Evolutionary conservation across 257 asterid genomes (phyloP).

Genomic region (Solanum verrucosum): DNA sequence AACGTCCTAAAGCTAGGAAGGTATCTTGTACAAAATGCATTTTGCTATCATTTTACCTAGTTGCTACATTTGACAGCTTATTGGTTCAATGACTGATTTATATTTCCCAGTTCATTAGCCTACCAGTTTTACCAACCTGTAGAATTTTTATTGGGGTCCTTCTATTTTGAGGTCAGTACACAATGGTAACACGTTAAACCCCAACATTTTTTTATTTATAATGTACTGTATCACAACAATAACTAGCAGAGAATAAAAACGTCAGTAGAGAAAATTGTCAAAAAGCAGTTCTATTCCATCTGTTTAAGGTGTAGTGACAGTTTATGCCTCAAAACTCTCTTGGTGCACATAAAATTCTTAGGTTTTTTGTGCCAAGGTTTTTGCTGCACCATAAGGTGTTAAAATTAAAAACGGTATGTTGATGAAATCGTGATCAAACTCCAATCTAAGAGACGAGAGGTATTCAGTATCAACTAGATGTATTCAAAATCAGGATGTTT

Average conservation of each 20-base stretch:
- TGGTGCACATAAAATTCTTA: not conserved
- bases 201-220: not conserved
- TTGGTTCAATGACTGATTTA: not conserved
- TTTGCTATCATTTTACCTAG: not conserved
- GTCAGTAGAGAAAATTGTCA: not conserved
- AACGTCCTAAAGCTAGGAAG: conserved; percentile 65
- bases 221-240: not conserved
- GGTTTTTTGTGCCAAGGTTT: not conserved
- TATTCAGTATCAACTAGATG: not conserved
- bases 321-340: not conserved
- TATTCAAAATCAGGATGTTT: not conserved
- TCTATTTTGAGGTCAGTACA: not conserved
- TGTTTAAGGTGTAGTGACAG: not conserved
- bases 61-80: not conserved
- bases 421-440: not conserved
- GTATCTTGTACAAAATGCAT: conserved; percentile 11
- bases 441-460: not conserved
- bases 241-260: not conserved
- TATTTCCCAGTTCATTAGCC: not conserved
- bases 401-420: not conserved
- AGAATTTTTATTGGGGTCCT: not conserved
- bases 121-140: not conserved
- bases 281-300: not conserved
- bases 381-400: not conserved
- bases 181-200: not conserved